Conservation (phyloP, 345 rosid species). For the Arabidopsis suecica region DNA sequence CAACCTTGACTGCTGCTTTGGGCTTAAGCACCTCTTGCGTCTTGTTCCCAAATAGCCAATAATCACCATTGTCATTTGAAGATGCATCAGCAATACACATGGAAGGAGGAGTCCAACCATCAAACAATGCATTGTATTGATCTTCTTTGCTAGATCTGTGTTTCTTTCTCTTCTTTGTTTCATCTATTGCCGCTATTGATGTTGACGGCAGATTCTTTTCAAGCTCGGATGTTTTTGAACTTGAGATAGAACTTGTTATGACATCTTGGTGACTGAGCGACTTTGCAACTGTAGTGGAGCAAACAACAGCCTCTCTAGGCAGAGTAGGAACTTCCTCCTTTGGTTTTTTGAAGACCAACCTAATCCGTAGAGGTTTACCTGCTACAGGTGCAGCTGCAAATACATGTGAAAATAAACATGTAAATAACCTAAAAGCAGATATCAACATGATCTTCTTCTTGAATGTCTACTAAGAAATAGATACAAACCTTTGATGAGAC, state of each 20-base stretch:
- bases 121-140: conserved; percentile 47
- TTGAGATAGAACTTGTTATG: neutral
- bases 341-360: conserved; percentile 47
- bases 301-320: conserved; percentile 7
- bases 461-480: neutral
- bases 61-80: conserved; percentile 41
- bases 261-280: neutral
- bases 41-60: conserved; percentile 60
- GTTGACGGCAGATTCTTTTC: conserved; percentile 5
- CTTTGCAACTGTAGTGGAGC: conserved; percentile 34
- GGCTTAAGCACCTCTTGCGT: neutral
- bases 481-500: conserved; percentile 48
- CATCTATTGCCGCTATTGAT: neutral
- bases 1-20: conserved; percentile 16
- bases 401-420: neutral
- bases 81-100: neutral
- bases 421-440: neutral
- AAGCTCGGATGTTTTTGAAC: neutral
- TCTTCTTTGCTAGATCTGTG: conserved; percentile 32
- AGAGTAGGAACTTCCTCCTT: conserved; percentile 10
- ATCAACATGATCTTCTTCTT: neutral
- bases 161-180: neutral
- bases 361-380: conserved; percentile 60
- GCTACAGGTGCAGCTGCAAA: conserved; percentile 21
- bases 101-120: conserved; percentile 55